phyloP scores from a whole-genome alignment of 2,329 filamentous ascomycete genomes.

The Sporothrix inflata region DNA sequence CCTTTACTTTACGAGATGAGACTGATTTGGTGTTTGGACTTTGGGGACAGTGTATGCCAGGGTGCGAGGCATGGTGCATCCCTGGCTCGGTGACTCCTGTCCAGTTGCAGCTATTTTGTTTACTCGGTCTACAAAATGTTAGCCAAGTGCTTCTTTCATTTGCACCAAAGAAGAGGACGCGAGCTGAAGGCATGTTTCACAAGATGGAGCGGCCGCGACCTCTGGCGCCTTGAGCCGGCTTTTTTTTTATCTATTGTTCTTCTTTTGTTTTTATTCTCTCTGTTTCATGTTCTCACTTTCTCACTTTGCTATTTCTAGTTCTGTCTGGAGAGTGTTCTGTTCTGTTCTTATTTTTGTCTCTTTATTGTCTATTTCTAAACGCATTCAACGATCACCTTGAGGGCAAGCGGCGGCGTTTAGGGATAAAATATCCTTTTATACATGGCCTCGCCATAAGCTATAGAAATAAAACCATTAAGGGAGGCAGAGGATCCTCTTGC shows the following conservation, averaged over 20 bases:
- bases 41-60: background rate
- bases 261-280: background rate
- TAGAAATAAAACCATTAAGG: background rate
- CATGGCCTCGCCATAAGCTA: background rate
- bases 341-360: background rate
- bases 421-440: background rate
- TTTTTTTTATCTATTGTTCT: background rate
- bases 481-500: background rate
- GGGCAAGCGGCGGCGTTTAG: constrained; percentile 19
- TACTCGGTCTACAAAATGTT: background rate
- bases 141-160: too few species aligned
- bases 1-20: background rate
- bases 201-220: background rate
- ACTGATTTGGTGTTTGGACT: background rate
- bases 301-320: background rate
- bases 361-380: background rate
- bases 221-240: background rate
- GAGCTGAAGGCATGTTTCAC: constrained; percentile 10
- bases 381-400: background rate
- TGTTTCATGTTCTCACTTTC: background rate
- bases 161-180: background rate
- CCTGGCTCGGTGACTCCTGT: background rate
- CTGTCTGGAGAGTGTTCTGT: background rate
- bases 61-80: background rate
- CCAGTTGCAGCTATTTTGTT: constrained; percentile 15